Evolutionary conservation across 2,329 filamentous ascomycete species (phyloP), one percentile per base, ranked within the genome.

Genomic region (Botrytis fragariae): DNA sequence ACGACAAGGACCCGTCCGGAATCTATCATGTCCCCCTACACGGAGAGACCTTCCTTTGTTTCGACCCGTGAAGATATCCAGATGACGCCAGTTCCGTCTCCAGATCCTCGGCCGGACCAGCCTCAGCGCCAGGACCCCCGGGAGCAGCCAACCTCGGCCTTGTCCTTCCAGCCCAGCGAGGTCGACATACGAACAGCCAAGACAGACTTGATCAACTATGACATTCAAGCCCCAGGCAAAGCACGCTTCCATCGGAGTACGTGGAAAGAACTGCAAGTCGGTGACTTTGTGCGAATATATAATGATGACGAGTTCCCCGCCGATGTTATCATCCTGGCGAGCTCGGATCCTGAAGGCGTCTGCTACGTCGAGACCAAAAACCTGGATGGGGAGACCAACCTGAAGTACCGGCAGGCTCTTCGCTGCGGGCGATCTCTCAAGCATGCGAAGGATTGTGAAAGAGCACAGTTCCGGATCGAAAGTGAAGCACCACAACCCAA

Each of bases 351-450:
- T 0, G 96, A 99, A 78, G 96, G 96, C 68, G 93, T 93, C 54
- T 99, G 96, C 83, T 99, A 98, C 79, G 92, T 99, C 32, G 96
- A 99, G 83, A 99, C 96, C 3, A 99, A 98, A 85, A 98, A 97
- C 81, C 82, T 99, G 85, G 96, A 99, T 80, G 96, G 96, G 68
- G 96, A 99, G 84, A 99, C 96, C 3, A 99, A 99, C 79, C 85
- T 99, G 76, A 99, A 99, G 83, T 94, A 98, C 75, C 92, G 96
- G 74, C 93, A 95, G 79, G 94, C 96, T 32, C 87, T 98, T 60
- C 93, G 95, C 76, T 96, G 93, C 79, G 93, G 95, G 22, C 91
- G 93, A 71, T 86, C 89, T 64, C 87, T 99, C 74, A 93, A 91
- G 81, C 95, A 98, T 82, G 96, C 96, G 22, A 90, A 92, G 74